phyloP scores from a whole-genome alignment of 495 filamentous ascomycete species.

The Penicillium arizonense region DNA sequence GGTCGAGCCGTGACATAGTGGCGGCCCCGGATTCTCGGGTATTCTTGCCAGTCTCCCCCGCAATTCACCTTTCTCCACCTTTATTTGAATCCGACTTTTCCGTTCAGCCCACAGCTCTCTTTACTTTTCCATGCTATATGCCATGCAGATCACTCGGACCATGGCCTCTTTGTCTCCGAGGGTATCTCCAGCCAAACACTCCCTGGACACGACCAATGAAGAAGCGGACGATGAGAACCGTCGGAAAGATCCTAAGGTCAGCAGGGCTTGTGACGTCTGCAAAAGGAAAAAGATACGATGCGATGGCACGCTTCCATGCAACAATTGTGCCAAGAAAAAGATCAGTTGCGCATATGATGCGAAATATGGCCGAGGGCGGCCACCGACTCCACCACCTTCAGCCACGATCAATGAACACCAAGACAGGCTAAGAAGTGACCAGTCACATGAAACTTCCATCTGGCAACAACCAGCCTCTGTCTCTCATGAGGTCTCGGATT shows the following conservation, averaged over 20 bases:
- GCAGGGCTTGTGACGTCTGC: constrained; percentile 22
- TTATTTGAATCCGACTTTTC: no score
- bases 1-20: no score
- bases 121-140: no score
- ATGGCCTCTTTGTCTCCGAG: no score
- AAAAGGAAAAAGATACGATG: constrained; percentile 20
- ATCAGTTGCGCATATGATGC: constrained; percentile 12
- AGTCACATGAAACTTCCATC: neutral
- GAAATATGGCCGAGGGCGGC: constrained; percentile 19
- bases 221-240: constrained; percentile 6
- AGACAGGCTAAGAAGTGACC: neutral
- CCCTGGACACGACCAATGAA: neutral
- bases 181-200: neutral
- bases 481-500: no score
- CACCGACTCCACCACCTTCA: constrained; percentile 14
- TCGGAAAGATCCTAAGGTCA: constrained; percentile 16
- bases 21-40: no score
- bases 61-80: no score
- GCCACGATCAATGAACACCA: neutral
- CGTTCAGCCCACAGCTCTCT: no score
- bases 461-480: no score
- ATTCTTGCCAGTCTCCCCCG: no score
- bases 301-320: constrained; percentile 14
- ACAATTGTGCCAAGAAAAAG: constrained; percentile 8
- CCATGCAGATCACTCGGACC: no score